Percentiles rank a stretch among this genome's conserved stretches.
Conservation (phyloP, 2,329 filamentous ascomycete species). For the Pseudopyrenochaeta lycopersici region DNA sequence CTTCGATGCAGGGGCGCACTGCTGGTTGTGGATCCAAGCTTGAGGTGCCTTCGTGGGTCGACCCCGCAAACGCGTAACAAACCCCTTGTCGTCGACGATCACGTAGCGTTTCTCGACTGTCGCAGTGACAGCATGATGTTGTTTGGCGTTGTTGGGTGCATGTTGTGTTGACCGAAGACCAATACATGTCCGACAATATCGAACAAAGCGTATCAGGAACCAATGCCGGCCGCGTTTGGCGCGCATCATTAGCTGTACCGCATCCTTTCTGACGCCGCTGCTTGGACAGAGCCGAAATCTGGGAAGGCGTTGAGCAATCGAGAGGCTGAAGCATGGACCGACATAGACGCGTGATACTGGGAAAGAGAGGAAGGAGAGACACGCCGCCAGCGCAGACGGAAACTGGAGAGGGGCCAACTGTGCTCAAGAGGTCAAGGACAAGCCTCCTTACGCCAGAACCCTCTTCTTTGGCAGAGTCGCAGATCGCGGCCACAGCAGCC, state of each 20-base stretch:
- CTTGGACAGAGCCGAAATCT: background rate
- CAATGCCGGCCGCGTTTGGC: background rate
- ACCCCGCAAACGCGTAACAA: background rate
- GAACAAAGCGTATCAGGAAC: background rate
- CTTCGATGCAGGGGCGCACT: background rate
- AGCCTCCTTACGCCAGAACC: conserved; percentile 29
- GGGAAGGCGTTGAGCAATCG: background rate
- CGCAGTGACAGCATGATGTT: background rate
- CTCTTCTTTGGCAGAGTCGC: conserved; percentile 25
- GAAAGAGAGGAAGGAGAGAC: conserved; percentile 12
- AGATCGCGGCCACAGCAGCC: background rate
- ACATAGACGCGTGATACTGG: conserved; percentile 1
- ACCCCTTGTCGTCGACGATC: background rate
- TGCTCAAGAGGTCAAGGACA: conserved; percentile 13
- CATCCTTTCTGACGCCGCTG: background rate
- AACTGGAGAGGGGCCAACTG: background rate
- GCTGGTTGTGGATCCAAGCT: background rate
- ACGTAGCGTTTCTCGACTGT: background rate
- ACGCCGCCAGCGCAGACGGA: conserved; percentile 6
- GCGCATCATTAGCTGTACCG: background rate
- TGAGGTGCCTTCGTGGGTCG: background rate
- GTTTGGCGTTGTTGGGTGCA: background rate
- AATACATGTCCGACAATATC: background rate
- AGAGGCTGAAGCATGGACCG: conserved; percentile 9
- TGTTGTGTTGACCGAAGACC: background rate